Percentiles rank a stretch among this genome's conserved stretches.
phyloP scores from a whole-genome alignment of 2,329 filamentous ascomycete genomes.

The Pyrenochaeta sp. region DNA sequence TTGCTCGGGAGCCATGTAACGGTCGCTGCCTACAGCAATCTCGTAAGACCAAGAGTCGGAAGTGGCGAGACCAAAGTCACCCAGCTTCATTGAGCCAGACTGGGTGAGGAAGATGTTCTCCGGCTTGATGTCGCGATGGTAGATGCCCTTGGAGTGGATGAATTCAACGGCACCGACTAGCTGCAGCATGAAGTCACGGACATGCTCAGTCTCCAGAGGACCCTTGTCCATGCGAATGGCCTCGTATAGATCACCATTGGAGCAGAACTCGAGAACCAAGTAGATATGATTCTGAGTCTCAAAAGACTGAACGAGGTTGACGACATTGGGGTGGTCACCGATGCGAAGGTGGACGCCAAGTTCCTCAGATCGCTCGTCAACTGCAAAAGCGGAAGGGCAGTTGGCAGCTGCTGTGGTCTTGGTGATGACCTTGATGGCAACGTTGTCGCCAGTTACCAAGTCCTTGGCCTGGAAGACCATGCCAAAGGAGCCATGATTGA shows the following conservation, averaged over 20 bases:
- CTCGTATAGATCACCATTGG: constrained; percentile 95
- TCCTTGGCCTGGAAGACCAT: constrained; percentile 97
- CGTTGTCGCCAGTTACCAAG: constrained; percentile 75
- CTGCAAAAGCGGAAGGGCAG: constrained; percentile 69
- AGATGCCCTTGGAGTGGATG: constrained; percentile 90
- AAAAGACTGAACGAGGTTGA: constrained; percentile 90
- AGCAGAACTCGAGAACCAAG: constrained; percentile 93
- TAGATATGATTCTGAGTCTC: constrained; percentile 91
- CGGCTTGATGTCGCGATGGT: constrained; percentile 98
- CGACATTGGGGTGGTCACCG: constrained; percentile 85
- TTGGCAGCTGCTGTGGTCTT: constrained; percentile 74
- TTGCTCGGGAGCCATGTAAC: constrained; percentile 99
- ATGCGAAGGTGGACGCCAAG: constrained; percentile 81
- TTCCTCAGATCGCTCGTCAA: constrained; percentile 86
- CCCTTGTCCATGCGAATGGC: constrained; percentile 90
- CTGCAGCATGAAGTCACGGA: constrained; percentile 96
- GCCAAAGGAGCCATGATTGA: constrained; percentile 98
- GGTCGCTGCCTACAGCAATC: constrained; percentile 93
- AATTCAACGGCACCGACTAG: constrained; percentile 88
- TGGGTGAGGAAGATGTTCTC: constrained; percentile 97
- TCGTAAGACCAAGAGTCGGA: constrained; percentile 90
- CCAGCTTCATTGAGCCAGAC: constrained; percentile 90
- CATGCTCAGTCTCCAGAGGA: constrained; percentile 93
- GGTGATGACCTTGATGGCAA: constrained; percentile 96
- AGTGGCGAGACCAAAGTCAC: constrained; percentile 94